Evolutionary conservation across 2,329 filamentous ascomycete genomes (phyloP).

Genomic region (Penicillium sp.): DNA sequence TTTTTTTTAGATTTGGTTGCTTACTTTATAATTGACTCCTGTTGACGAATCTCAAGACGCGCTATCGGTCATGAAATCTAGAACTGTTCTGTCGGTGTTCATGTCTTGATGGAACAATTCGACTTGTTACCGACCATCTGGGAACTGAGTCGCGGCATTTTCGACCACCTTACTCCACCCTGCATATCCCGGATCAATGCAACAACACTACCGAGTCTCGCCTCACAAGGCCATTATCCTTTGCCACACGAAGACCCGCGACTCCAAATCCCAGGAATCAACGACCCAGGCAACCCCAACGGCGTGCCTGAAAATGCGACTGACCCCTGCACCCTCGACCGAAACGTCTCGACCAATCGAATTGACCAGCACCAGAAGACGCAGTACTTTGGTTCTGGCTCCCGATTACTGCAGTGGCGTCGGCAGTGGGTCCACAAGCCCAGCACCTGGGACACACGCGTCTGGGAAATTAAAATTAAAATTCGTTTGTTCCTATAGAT

Average conservation of each 20-base stretch:
- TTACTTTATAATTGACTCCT: slow-evolving; percentile 10
- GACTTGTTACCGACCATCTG: too few species aligned
- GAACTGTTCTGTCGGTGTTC: too few species aligned
- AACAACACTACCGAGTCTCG: too few species aligned
- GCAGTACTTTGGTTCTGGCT: background rate
- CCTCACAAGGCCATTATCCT: background rate
- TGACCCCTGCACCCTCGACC: background rate
- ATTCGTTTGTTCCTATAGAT: background rate
- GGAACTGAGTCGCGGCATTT: too few species aligned
- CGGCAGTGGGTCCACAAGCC: background rate
- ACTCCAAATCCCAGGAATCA: background rate
- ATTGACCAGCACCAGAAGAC: background rate
- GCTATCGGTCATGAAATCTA: background rate
- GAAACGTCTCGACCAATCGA: background rate
- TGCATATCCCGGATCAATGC: too few species aligned
- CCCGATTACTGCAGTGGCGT: background rate
- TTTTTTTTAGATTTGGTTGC: slow-evolving; percentile 20
- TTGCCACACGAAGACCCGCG: background rate
- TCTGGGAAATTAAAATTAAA: background rate
- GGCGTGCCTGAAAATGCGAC: background rate
- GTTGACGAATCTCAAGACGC: slow-evolving; percentile 1
- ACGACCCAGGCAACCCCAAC: too few species aligned
- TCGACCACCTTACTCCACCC: too few species aligned
- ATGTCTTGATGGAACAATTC: too few species aligned
- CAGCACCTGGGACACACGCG: background rate